These are phyloP conservation scores for Tuber borchii DNA, from an alignment of 495 filamentous ascomycete species.

Conservation along the genomic window DNA sequence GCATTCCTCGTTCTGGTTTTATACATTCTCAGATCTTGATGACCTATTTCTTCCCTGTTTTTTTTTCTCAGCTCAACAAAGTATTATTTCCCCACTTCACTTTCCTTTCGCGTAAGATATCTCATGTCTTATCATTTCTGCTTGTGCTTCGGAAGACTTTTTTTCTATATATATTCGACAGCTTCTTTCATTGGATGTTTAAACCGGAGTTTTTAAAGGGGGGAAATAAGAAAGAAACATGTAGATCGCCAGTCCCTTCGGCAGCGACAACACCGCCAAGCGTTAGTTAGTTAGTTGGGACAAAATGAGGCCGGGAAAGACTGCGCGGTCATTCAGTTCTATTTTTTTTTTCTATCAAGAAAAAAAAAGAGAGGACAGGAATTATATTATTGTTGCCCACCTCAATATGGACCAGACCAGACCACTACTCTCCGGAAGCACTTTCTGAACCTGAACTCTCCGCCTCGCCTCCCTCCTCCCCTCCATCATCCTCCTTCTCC, in stretches of 20 bases:
- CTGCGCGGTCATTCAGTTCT: background rate
- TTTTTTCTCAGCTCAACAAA: background rate
- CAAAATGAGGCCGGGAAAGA: background rate
- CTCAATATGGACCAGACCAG: background rate
- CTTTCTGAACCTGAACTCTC: background rate
- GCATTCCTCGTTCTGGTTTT: background rate
- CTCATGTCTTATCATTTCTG: background rate
- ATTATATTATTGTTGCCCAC: background rate
- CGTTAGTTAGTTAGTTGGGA: background rate
- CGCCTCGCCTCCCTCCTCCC: background rate
- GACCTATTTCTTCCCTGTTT: background rate
- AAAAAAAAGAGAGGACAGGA: background rate
- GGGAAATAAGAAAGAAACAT: background rate
- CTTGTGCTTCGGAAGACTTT: background rate
- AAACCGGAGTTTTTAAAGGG: background rate
- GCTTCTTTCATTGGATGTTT: constrained; percentile 15
- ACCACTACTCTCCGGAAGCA: background rate
- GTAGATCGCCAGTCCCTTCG: background rate
- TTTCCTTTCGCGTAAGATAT: constrained; percentile 24
- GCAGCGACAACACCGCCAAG: background rate
- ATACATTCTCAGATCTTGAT: constrained; percentile 5
- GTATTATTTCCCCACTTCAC: background rate
- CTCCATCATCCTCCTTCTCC: too few relatives aligned
- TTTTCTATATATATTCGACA: constrained; percentile 5
- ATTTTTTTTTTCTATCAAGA: constrained; percentile 4